Evolutionary conservation across 1,284 basidiomycete species (phyloP), one percentile per base, ranked within the genome.

Genomic region (Fomes fomentarius): DNA sequence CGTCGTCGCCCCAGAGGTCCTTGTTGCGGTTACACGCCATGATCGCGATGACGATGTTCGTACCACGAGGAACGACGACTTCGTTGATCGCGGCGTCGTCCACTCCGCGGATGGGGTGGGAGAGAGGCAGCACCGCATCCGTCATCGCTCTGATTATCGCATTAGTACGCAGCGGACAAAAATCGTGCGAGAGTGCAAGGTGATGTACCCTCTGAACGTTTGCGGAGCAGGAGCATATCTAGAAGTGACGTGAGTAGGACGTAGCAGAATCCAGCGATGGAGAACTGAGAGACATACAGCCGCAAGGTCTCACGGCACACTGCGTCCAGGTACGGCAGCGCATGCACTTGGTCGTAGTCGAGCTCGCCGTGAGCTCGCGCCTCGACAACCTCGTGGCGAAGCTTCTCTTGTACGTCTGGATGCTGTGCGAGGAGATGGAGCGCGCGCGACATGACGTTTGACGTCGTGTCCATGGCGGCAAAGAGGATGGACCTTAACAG

Each of bases 1-100:
- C 47, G 38, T 50, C 47, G 8, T 38, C 46, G 30, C 43, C 43
- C 43, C 43, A 45, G 9, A 45, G 43, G 19, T 4, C 43, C 30
- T 33, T 45, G 43, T 45, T 15, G 22, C 34, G 25, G 24, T 47
- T 47, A n/a, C 35, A 37, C 17, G 46, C 46, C 46, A 30, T 30
- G 22, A 38, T 35, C 22, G 33, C 33, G 35, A 47, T 38, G 25
- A 47, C 24, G n/a, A 38, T 30, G 24, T 47, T 47, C 9, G 34
- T 47, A 11, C 45, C 33, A 5, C 31, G 22, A 11, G 33, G 45
- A 6, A 38, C 30, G 0, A 69, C 50, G 19, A 85, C 62, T 19
- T 69, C 66, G 28, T 72, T 63, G 2, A 78, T 67, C 0, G 61
- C 53, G 35, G 70, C 50, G 0, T 76, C 78, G 37, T 62, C 48